Evolutionary conservation across 1,139 yeast genomes (phyloP).

Genomic region (Ashbya aceris): DNA sequence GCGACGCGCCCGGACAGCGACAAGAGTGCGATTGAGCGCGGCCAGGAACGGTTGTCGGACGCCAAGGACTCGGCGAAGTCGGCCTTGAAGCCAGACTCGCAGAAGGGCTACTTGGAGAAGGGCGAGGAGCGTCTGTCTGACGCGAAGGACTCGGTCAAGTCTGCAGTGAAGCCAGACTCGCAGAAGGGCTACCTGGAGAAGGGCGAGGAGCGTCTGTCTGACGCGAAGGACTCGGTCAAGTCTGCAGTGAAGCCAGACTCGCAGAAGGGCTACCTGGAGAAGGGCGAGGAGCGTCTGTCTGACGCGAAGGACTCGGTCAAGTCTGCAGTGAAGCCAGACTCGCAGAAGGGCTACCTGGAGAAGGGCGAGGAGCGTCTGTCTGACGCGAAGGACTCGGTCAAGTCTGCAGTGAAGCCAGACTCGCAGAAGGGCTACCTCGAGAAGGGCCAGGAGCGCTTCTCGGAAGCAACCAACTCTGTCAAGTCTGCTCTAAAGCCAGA

Average conservation of each 20-base stretch:
- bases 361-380: background rate
- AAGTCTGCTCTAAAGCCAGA: constrained; percentile 48
- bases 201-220: constrained; percentile 66
- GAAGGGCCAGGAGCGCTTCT: background rate
- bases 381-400: background rate
- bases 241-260: too few species aligned
- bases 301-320: constrained; percentile 26
- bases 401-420: background rate
- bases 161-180: too few species aligned
- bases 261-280: constrained; percentile 53
- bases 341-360: background rate
- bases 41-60: too few species aligned
- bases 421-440: background rate
- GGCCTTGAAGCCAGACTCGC: constrained; percentile 54
- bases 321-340: background rate
- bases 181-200: constrained; percentile 57
- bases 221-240: constrained; percentile 14
- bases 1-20: too few species aligned
- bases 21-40: too few species aligned
- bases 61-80: too few species aligned
- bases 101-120: constrained; percentile 56
- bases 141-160: constrained; percentile 5
- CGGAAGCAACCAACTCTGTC: background rate
- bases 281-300: constrained; percentile 65
- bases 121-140: constrained; percentile 67